Evolutionary conservation across 2,329 filamentous ascomycete species (phyloP).

Genomic region (Phialophora macrospora): DNA sequence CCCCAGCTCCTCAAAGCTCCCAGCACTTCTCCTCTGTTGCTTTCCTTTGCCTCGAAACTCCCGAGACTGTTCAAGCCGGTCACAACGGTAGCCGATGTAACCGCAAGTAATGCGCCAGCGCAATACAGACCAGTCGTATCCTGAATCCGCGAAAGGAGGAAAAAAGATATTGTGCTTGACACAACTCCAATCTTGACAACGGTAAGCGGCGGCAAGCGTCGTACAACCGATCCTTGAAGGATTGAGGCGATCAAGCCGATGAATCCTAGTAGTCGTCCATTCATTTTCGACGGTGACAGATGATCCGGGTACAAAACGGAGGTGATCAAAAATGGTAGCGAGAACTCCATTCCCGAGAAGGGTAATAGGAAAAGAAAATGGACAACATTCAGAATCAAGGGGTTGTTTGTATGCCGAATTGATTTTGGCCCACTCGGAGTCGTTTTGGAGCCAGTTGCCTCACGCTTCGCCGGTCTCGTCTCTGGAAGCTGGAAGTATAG

Average conservation of each 20-base stretch:
- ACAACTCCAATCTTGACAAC: constrained; percentile 80
- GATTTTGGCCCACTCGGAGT: constrained; percentile 36
- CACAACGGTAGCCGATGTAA: constrained; percentile 93
- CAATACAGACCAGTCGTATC: constrained; percentile 74
- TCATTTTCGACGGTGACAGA: constrained; percentile 67
- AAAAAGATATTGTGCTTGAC: constrained; percentile 77
- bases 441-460: constrained; percentile 40
- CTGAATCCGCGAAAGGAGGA: constrained; percentile 72
- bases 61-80: constrained; percentile 90
- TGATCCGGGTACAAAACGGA: constrained; percentile 86
- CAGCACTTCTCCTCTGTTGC: constrained; percentile 82
- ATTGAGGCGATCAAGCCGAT: constrained; percentile 89
- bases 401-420: constrained; percentile 70
- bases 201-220: constrained; percentile 78
- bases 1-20: constrained; percentile 81
- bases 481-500: constrained; percentile 85
- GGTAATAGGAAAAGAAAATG: constrained; percentile 94
- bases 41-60: constrained; percentile 81
- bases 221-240: constrained; percentile 90
- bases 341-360: constrained; percentile 98
- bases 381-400: constrained; percentile 77
- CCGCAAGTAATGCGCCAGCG: constrained; percentile 80
- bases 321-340: constrained; percentile 87
- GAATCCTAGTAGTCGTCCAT: constrained; percentile 84
- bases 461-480: constrained; percentile 68